Conservation (phyloP, 768 basidiomycete species). For the Auricularia sp. region DNA sequence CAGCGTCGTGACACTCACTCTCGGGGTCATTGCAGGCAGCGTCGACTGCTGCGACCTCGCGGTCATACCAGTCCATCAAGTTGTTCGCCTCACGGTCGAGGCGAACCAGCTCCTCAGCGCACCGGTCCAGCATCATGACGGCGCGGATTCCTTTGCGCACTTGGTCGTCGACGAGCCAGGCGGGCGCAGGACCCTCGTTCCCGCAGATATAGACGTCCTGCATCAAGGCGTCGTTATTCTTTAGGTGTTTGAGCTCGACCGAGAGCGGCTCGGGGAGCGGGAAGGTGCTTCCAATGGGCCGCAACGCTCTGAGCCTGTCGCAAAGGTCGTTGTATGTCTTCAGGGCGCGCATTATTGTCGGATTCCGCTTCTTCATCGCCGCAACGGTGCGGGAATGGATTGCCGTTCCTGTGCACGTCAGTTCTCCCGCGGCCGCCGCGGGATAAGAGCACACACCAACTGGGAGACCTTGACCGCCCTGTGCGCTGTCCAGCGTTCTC, state of each 20-base stretch:
- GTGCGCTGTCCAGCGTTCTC: conserved; percentile 26
- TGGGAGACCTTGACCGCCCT: conserved; percentile 19
- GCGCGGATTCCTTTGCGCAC: conserved; percentile 22
- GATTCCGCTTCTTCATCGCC: conserved; percentile 23
- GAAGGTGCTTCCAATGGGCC: conserved; percentile 15
- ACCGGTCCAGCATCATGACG: conserved; percentile 19
- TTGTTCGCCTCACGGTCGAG: conserved; percentile 24
- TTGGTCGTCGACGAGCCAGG: conserved; percentile 25
- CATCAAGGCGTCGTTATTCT: conserved; percentile 17
- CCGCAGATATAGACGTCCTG: conserved; percentile 27
- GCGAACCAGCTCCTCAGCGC: conserved; percentile 20
- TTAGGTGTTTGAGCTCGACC: conserved; percentile 15
- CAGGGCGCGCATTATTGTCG: conserved; percentile 21
- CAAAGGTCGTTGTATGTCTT: conserved; percentile 20
- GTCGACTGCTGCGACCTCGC: conserved; percentile 12
- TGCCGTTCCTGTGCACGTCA: conserved; percentile 19
- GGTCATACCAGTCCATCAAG: conserved; percentile 24
- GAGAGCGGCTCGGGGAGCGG: conserved; percentile 25
- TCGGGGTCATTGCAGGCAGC: background rate
- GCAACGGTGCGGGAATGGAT: conserved; percentile 23
- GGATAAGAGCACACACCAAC: conserved; percentile 19
- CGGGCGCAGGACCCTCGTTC: conserved; percentile 9
- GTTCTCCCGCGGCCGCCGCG: background rate
- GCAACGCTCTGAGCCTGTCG: conserved; percentile 16
- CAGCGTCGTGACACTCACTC: no score